phyloP scores from a whole-genome alignment of 306 rosid genomes.

The Prosopis cineraria region DNA sequence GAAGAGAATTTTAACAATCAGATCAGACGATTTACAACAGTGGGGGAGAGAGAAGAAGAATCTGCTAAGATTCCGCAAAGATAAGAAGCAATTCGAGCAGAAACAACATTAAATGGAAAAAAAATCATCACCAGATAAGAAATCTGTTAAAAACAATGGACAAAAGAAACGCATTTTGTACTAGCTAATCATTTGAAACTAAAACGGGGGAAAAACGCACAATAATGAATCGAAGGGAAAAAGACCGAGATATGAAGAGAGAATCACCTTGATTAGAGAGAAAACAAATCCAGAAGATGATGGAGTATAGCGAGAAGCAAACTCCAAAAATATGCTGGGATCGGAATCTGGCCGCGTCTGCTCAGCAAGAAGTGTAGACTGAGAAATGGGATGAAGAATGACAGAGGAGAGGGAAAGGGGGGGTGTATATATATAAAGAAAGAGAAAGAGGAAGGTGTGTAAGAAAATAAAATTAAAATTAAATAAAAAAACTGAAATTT shows the following conservation, averaged over 20 bases:
- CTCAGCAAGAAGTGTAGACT: not conserved
- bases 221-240: not conserved
- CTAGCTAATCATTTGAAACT: not conserved
- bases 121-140: not conserved
- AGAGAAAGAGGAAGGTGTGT: conserved; percentile 9
- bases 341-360: not conserved
- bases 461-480: not conserved
- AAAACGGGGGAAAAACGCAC: not conserved
- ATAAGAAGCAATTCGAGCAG: not conserved
- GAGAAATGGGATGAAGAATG: not conserved
- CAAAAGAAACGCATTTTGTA: not conserved
- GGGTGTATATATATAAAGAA: conserved; percentile 18
- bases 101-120: not conserved
- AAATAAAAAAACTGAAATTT: not conserved
- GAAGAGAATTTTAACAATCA: conserved; percentile 26
- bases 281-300: not conserved
- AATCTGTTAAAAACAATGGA: not conserved
- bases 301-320: not conserved
- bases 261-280: conserved; percentile 22
- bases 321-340: not conserved
- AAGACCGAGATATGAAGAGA: not conserved
- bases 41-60: not conserved
- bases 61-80: not conserved
- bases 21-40: conserved; percentile 10
- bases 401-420: not conserved